Evolutionary conservation across 495 filamentous ascomycete species (phyloP).

Genomic region (Penicillium turbatum): DNA sequence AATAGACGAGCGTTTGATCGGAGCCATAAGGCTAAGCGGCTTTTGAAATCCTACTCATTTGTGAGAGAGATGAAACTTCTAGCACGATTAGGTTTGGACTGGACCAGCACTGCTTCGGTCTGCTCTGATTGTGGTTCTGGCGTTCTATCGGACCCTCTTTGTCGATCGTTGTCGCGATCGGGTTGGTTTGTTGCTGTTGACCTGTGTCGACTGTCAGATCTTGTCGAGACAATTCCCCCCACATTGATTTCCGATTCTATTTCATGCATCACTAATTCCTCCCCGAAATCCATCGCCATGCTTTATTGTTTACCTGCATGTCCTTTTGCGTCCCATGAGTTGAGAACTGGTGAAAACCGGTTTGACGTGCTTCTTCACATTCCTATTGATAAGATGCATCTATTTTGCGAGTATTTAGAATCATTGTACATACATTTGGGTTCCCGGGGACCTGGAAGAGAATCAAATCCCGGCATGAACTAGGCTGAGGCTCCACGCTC

Average conservation of each 20-base stretch:
- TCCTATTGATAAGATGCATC: background rate
- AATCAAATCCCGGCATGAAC: background rate
- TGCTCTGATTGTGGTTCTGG: no score
- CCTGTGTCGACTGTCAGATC: constrained; percentile 14
- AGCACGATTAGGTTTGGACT: background rate
- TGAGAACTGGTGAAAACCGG: constrained; percentile 1
- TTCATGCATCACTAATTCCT: constrained; percentile 5
- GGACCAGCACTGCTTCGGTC: background rate
- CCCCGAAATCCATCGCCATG: background rate
- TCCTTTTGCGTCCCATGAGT: background rate
- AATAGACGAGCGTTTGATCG: constrained; percentile 9
- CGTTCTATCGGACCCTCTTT: no score
- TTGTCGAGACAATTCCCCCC: background rate
- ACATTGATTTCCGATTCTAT: background rate
- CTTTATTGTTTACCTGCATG: constrained; percentile 6
- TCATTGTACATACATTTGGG: background rate
- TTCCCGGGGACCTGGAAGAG: background rate
- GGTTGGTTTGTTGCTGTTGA: background rate
- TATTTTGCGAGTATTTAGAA: background rate
- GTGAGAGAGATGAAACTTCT: no score
- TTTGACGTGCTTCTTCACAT: constrained; percentile 10
- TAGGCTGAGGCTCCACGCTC: background rate
- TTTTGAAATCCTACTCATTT: background rate
- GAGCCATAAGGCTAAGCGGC: background rate
- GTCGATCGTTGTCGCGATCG: constrained; percentile 12